phyloP scores from a whole-genome alignment of 176 grass and related monocot genomes.

The maize (Zea mays) region DNA sequence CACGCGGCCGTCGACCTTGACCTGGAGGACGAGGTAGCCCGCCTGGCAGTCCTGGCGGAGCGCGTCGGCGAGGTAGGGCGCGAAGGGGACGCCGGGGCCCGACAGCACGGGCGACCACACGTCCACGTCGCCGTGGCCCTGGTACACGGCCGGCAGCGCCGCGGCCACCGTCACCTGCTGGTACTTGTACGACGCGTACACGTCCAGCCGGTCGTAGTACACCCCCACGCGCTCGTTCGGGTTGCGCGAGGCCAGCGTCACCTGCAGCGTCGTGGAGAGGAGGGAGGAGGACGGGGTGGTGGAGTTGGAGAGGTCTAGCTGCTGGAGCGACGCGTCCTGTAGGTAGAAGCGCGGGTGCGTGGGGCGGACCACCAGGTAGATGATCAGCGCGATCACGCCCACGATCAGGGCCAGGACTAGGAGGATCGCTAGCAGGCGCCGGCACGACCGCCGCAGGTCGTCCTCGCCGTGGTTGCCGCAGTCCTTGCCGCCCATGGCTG shows the following conservation, averaged over 20 bases:
- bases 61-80: conserved; percentile 42
- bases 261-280: conserved; percentile 61
- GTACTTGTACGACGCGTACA: conserved; percentile 64
- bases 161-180: conserved; percentile 75
- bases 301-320: conserved; percentile 60
- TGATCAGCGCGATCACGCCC: conserved; percentile 46
- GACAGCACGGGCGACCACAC: conserved; percentile 64
- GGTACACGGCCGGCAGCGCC: conserved; percentile 57
- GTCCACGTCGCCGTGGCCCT: conserved; percentile 67
- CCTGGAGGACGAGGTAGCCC: conserved; percentile 57
- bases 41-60: conserved; percentile 51
- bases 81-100: conserved; percentile 58
- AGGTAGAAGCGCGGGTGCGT: conserved; percentile 70
- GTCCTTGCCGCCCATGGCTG: conserved; percentile 52
- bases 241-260: conserved; percentile 63
- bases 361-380: conserved; percentile 62
- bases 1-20: conserved; percentile 60
- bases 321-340: conserved; percentile 56
- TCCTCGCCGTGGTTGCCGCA: conserved; percentile 61
- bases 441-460: conserved; percentile 29
- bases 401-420: conserved; percentile 29
- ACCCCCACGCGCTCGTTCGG: conserved; percentile 70
- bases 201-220: conserved; percentile 85
- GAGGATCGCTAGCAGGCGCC: conserved; percentile 19
- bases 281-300: not conserved